Evolutionary conservation across 148 eudicot genomes (phyloP).

Genomic region (Arctostaphylos glauca): DNA sequence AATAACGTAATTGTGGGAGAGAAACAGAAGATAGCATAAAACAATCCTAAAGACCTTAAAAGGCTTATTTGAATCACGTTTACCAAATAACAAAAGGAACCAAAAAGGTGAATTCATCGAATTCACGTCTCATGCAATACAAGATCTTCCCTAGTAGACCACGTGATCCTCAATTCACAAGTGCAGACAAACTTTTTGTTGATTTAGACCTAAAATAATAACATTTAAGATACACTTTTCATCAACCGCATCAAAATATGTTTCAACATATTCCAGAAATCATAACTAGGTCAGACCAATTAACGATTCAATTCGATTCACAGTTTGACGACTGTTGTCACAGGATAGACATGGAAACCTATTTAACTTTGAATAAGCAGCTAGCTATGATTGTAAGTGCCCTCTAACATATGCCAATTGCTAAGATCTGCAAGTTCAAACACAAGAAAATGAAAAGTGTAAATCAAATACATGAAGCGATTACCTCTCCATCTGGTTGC

Average conservation of each 20-base stretch:
- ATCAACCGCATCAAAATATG: not conserved
- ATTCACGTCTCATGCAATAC: not conserved
- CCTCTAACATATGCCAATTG: not conserved
- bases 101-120: not conserved
- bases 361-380: slow-evolving; percentile 2
- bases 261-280: not conserved
- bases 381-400: not conserved
- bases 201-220: not conserved
- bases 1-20: not conserved
- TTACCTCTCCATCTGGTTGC: slow-evolving; percentile 56
- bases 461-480: not conserved
- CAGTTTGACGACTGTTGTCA: not conserved
- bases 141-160: slow-evolving; percentile 4
- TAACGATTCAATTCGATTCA: not conserved
- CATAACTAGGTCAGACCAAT: not conserved
- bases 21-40: not conserved
- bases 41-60: not conserved
- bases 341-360: not conserved
- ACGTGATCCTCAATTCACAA: not conserved
- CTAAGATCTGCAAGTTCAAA: slow-evolving; percentile 3
- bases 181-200: not conserved
- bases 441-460: not conserved
- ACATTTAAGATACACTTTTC: not conserved
- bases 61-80: not conserved
- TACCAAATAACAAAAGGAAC: not conserved